Evolutionary conservation across 1,284 basidiomycete species (phyloP), one percentile per base, ranked within the genome.

Genomic region (Serendipita sp.): DNA sequence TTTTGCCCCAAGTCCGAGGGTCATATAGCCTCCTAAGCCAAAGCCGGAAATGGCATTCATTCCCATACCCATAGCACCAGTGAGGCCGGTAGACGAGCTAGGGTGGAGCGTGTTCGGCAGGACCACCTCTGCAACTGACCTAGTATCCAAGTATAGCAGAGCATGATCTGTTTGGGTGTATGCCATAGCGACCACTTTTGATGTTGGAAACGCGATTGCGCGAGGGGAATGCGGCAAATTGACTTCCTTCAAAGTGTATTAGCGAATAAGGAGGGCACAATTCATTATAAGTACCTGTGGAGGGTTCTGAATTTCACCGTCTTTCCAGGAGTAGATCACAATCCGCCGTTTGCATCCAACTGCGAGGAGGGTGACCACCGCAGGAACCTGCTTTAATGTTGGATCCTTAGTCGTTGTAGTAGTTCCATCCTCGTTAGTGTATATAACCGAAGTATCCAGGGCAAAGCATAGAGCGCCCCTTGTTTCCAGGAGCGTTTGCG

Each of bases 11-110:
- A 88, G 73, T 0, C 88, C 88, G 43, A 94, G 74, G 10, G 88
- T 90, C 82, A 96, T 92, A 70, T 95, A 94, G 10, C 91, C 91
- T 8, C 90, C 87, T 15, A 94, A 74, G 1, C 91, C 89, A 8
- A 82, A 83, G 1, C 91, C 89, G 8, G 82, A 83, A 41, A 94
- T 76, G 0, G 89, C 85, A 34, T 83, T 83, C 77, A 84, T 87
- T 32, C 82, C 77, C 68, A 80, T 75, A 42, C 76, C 77, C 38
- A 78, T 70, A 55, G 74, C 74, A 10, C 79, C 74, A 3, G 77
- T 72, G 2, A 17, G 62, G 17, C 65, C 64, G 30, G 62, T 60
- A 34, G 63, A 60, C 38, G 61, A 60, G 8, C 26, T 60, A 34
- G 29, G 77, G 72, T 5, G 74, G 70, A 0, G 78, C 74, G 17